These are phyloP conservation scores for Golubevia sp. DNA, from an alignment of 1,284 basidiomycete species.

Conservation along the genomic window DNA sequence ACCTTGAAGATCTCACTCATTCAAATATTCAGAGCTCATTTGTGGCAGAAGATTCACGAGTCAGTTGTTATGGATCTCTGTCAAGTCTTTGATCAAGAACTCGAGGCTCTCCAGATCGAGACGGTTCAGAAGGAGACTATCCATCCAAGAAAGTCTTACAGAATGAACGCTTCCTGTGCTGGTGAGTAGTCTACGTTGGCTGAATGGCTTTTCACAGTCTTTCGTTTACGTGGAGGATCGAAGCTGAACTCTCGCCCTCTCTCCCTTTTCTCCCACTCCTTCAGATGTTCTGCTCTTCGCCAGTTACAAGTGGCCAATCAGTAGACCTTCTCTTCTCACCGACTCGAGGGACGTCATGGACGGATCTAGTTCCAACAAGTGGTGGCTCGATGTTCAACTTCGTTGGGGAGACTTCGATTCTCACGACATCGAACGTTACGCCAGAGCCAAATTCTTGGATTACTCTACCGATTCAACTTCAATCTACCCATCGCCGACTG, in stretches of 20 bases:
- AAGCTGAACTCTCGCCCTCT: not conserved
- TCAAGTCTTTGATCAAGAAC: conserved; percentile 61
- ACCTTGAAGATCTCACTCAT: conserved; percentile 61
- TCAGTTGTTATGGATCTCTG: conserved; percentile 59
- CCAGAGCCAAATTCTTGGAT: conserved; percentile 61
- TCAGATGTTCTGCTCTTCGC: conserved; percentile 55
- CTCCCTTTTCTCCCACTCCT: not conserved
- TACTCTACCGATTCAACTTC: conserved; percentile 59
- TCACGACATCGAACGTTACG: conserved; percentile 61
- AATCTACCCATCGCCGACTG: conserved; percentile 61
- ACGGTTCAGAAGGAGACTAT: conserved; percentile 62
- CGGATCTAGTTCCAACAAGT: conserved; percentile 58
- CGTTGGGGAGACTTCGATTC: conserved; percentile 62
- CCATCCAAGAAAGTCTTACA: conserved; percentile 60
- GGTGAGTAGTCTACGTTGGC: too few relatives aligned
- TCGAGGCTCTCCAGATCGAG: conserved; percentile 61
- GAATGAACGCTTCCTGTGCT: conserved; percentile 58
- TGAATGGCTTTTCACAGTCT: too few relatives aligned
- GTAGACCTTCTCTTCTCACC: conserved; percentile 54
- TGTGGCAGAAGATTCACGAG: conserved; percentile 63
- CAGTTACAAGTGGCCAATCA: conserved; percentile 61
- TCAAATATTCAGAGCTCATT: conserved; percentile 59
- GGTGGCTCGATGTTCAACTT: conserved; percentile 62
- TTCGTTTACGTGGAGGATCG: not conserved
- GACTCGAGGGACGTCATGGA: conserved; percentile 58